These are phyloP conservation scores for Daedaleopsis nitida DNA, from an alignment of 768 basidiomycete species.

Conservation along the genomic window DNA sequence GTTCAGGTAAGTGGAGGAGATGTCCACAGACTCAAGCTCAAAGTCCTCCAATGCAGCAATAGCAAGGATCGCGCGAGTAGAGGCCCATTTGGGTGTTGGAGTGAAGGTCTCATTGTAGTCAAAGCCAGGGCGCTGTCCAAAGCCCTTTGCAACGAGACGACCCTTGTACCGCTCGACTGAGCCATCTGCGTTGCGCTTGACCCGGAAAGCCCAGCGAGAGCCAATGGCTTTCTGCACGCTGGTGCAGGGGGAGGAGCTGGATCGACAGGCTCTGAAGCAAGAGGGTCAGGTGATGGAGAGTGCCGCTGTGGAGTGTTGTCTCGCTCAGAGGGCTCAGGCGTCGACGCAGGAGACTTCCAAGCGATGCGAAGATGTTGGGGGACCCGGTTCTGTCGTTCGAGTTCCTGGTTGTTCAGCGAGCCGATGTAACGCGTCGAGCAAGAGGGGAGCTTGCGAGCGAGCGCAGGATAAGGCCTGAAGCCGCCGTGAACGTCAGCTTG, in stretches of 20 bases:
- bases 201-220: too few species aligned
- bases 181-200: too few species aligned
- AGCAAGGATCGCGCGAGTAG: slow-evolving; percentile 26
- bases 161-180: too few species aligned
- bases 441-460: slow-evolving; percentile 7
- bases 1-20: slow-evolving; percentile 32
- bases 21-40: slow-evolving; percentile 29
- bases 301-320: slow-evolving; percentile 1
- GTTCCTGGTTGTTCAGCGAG: slow-evolving; percentile 5
- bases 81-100: slow-evolving; percentile 24
- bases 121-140: slow-evolving; percentile 35
- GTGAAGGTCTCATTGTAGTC: too few species aligned
- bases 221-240: slow-evolving; percentile 29
- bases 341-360: slow-evolving; percentile 1
- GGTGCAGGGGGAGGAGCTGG: slow-evolving; percentile 2
- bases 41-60: slow-evolving; percentile 28
- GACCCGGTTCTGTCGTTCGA: neutral
- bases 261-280: neutral
- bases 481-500: slow-evolving; percentile 3
- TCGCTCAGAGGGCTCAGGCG: slow-evolving; percentile 5
- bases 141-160: too few species aligned
- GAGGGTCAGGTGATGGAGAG: neutral
- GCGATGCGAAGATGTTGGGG: neutral
- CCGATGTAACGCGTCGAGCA: slow-evolving; percentile 3
- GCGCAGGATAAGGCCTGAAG: slow-evolving; percentile 3